Evolutionary conservation across 148 eudicot genomes (phyloP), one percentile per base, ranked within the genome.

Genomic region (Heliosperma pusillum): DNA sequence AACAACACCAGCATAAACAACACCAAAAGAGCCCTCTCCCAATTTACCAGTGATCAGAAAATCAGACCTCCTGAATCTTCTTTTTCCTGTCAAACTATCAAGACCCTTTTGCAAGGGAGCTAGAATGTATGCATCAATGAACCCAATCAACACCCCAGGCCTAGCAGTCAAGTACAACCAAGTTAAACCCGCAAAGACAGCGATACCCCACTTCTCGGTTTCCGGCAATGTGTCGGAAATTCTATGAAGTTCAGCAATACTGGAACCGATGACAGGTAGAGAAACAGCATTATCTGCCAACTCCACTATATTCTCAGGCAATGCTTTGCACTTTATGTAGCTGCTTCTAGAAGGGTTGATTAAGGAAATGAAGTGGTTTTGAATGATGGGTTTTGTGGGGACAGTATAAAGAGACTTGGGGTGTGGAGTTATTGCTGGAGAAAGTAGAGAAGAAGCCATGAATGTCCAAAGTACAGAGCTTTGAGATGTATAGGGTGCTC

Each of bases 1-100:
- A 70, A 90, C 52, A 24, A 87, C 84, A 21, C 98, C 98, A 66
- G 93, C 83, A 81, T 94, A 94, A 77, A 94, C 98, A 69, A 90
- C 80, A 45, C 98, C 98, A 79, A 94, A 94, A 0, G 98, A 91
- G 17, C 98, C 98, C 75, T 94, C 97, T 30, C 98, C 97, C 66
- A 94, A 29, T 47, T 83, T 85, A 25, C 83, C 88, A 69, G 87
- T 90, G 25, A 91, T 73, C 50, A 91, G 75, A 69, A 94, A 91
- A 89, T 94, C 91, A 45, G 79, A 70, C 81, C 85, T 84, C 56
- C 87, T 88, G 64, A 91, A 82, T 56, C 83, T 87, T 78, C 98
- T 88, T 77, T 80, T 89, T 22, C 97, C 96, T 16, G 79, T 78
- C 70, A 91, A 70, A 61, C 80, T 85, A 78, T 94, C 98, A 19